Conservation (phyloP, 176 grass and related monocot species). For the Phoenix roebelenii region DNA sequence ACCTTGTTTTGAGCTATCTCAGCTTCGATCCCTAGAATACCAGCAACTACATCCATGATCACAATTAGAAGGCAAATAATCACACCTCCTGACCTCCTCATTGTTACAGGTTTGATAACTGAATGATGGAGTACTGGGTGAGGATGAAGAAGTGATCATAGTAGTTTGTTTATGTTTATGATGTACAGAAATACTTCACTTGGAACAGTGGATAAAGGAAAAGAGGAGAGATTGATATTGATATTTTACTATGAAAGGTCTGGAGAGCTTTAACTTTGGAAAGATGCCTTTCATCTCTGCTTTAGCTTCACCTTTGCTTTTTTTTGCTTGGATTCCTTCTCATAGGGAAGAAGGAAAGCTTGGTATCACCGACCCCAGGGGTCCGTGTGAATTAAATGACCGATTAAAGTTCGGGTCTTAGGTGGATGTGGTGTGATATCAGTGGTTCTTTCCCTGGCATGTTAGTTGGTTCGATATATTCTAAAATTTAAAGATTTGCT, state of each 20-base stretch:
- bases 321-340: constrained; percentile 65
- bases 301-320: constrained; percentile 47
- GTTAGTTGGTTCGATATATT: too few species aligned
- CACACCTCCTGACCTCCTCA: constrained; percentile 55
- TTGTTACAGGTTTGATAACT: constrained; percentile 18
- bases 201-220: constrained; percentile 28
- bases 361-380: constrained; percentile 32
- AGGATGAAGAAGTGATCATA: constrained; percentile 1
- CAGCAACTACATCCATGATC: constrained; percentile 59
- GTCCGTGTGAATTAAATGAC: neutral
- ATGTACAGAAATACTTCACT: neutral
- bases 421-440: too few species aligned
- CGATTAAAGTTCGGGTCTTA: neutral
- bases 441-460: too few species aligned
- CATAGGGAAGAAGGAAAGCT: constrained; percentile 46
- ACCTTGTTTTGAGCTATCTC: constrained; percentile 76
- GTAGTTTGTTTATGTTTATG: too few species aligned
- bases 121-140: constrained; percentile 15
- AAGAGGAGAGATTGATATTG: constrained; percentile 34
- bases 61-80: constrained; percentile 64
- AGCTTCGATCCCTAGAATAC: constrained; percentile 63
- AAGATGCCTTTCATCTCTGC: constrained; percentile 23
- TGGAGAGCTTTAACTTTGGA: constrained; percentile 50
- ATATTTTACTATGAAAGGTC: constrained; percentile 9
- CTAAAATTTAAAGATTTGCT: too few species aligned